phyloP scores from a whole-genome alignment of 2,329 filamentous ascomycete genomes.

The Aspergillus quadrilineatus region DNA sequence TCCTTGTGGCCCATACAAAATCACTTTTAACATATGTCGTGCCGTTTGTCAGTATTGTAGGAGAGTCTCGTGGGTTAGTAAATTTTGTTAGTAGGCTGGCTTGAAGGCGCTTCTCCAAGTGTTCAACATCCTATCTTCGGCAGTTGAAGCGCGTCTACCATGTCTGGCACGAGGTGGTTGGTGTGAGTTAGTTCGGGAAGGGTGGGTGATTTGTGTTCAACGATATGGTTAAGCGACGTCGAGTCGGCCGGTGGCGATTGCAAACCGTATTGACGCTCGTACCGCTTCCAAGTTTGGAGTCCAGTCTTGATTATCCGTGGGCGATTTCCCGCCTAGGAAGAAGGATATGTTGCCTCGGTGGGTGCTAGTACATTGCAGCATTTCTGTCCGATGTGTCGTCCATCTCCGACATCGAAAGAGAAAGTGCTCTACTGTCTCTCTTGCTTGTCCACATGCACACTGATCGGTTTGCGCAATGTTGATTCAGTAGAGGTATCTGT shows the following conservation, averaged over 20 bases:
- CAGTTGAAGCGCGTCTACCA: conserved; percentile 36
- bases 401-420: too few species aligned
- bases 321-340: conserved; percentile 25
- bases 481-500: too few species aligned
- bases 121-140: conserved; percentile 36
- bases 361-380: too few species aligned
- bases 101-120: conserved; percentile 38
- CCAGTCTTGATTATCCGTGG: conserved; percentile 25
- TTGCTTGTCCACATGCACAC: too few species aligned
- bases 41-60: conserved; percentile 21
- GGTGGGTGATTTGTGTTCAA: conserved; percentile 10
- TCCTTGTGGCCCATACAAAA: conserved; percentile 23
- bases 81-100: conserved; percentile 30
- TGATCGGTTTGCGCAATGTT: too few species aligned
- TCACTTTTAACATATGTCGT: conserved; percentile 22
- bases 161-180: conserved; percentile 27
- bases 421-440: too few species aligned
- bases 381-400: too few species aligned
- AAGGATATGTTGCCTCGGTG: too few species aligned
- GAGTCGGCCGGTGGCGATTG: conserved; percentile 28
- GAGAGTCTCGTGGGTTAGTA: conserved; percentile 27
- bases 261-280: conserved; percentile 30
- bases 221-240: conserved; percentile 26
- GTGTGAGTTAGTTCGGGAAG: conserved; percentile 17
- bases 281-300: conserved; percentile 31